Evolutionary conservation across 257 asterid genomes (phyloP).

Genomic region (Scutellaria galericulata): DNA sequence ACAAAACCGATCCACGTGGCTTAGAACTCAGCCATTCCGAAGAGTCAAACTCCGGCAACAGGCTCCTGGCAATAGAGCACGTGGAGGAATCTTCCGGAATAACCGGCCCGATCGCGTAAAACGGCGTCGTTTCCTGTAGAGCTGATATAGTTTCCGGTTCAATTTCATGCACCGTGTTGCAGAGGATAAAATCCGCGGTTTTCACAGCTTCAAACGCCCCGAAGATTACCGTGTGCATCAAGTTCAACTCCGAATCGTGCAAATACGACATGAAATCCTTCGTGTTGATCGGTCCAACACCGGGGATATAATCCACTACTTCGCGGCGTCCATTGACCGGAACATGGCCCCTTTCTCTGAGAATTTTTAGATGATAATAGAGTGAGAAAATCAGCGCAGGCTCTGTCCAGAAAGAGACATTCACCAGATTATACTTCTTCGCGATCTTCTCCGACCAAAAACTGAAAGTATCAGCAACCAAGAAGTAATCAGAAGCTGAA

Average conservation of each 20-base stretch:
- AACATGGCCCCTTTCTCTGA: constrained; percentile 51
- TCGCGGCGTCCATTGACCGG: constrained; percentile 41
- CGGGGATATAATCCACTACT: constrained; percentile 61
- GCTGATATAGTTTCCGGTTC: constrained; percentile 51
- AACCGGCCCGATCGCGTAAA: constrained; percentile 63
- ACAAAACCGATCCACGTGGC: constrained; percentile 57
- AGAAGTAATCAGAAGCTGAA: constrained; percentile 36
- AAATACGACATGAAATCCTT: constrained; percentile 60
- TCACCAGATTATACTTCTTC: constrained; percentile 45
- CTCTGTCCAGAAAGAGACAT: constrained; percentile 67
- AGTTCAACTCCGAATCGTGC: constrained; percentile 40
- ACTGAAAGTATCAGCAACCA: constrained; percentile 55
- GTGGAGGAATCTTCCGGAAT: constrained; percentile 44
- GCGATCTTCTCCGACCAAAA: constrained; percentile 53
- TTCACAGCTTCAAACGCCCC: constrained; percentile 49
- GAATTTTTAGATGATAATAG: constrained; percentile 54
- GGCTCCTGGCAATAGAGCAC: constrained; percentile 39
- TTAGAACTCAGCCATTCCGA: constrained; percentile 55
- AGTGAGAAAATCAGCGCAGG: constrained; percentile 57
- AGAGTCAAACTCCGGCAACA: constrained; percentile 56
- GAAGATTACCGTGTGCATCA: constrained; percentile 43
- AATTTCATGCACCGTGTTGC: constrained; percentile 65
- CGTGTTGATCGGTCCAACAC: constrained; percentile 55
- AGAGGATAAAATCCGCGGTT: constrained; percentile 56
- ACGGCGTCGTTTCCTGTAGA: constrained; percentile 45